Evolutionary conservation across 2,329 filamentous ascomycete species (phyloP).

Genomic region (Cladosporium sp.): DNA sequence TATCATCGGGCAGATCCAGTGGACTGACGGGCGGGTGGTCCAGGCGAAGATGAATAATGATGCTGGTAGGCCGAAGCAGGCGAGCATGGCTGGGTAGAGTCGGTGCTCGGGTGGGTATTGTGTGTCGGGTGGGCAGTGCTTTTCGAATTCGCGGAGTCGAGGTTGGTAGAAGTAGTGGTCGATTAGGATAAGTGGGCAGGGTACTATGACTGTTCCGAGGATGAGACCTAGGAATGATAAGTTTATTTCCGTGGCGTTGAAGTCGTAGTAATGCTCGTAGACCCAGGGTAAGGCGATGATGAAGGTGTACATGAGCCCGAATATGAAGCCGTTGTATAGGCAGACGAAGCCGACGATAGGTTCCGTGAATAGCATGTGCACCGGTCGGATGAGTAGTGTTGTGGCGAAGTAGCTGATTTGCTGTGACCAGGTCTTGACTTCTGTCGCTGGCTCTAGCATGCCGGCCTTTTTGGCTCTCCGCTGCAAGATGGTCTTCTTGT

Average conservation of each 20-base stretch:
- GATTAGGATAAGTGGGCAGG: constrained; percentile 31
- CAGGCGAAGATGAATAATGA: constrained; percentile 42
- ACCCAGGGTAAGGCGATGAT: constrained; percentile 43
- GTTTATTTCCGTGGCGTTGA: constrained; percentile 33
- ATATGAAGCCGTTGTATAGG: constrained; percentile 46
- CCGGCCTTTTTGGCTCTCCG: constrained; percentile 33
- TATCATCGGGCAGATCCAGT: constrained; percentile 44
- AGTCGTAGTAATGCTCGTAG: constrained; percentile 35
- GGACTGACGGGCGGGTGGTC: constrained; percentile 36
- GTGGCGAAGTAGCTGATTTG: constrained; percentile 29
- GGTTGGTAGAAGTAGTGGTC: constrained; percentile 39
- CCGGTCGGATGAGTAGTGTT: constrained; percentile 32
- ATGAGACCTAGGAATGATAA: constrained; percentile 40
- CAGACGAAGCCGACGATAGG: constrained; percentile 46
- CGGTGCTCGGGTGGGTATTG: constrained; percentile 35
- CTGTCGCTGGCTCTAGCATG: constrained; percentile 24
- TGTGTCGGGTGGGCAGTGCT: constrained; percentile 14
- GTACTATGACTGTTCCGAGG: constrained; percentile 29
- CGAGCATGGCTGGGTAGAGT: constrained; percentile 39
- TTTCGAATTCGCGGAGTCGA: constrained; percentile 24
- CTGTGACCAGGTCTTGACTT: constrained; percentile 1
- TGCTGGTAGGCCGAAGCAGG: constrained; percentile 34
- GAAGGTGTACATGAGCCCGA: constrained; percentile 46
- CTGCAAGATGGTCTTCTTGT: constrained; percentile 39
- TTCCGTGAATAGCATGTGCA: constrained; percentile 45